Base-by-base conservation (phyloP, 2,329 filamentous ascomycete species). In the Ophiocordyceps camponoti-leonardi region DNA sequence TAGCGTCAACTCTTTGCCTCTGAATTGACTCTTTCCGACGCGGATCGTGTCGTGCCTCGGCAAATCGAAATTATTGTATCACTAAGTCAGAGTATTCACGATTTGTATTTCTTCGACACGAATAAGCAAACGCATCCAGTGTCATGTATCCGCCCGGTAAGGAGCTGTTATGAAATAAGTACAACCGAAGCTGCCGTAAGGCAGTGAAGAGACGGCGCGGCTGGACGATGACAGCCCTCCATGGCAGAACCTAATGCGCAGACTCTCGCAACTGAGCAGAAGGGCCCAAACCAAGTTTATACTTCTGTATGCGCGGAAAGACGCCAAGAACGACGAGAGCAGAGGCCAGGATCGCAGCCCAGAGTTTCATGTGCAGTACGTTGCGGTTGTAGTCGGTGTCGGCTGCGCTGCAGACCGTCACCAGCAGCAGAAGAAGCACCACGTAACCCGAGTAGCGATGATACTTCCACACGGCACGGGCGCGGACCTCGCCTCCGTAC, bases 401-500 rank as follows among this genome's bases (percentile, higher is more conserved):
- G 3, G 80, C 86, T 1, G 88, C 85, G 22, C 81, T 80, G 43
- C 73, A 67, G 37, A 94, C 73, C 0, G 88, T 92, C 11, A 75
- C 77, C 49, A 94, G 64, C 49, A 90, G 70, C 54, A 93, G 55
- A 44, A 81, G 56, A 45, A 90, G 64, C 48, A 88, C 66, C 8
- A 77, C 52, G 58, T 98, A 96, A 2, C 90, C 92, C 20, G 71
- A 73, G 45, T 74, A 65, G 28, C 90, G 77, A 61, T 96, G 92
- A 56, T 88, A 94, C 64, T 94, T 95, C 72, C 90, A 96, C 40
- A 94, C 61, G 22, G 70, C 70, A 71, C 88, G 93, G 19, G 87
- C 90, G 3, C 78, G 79, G 23, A 85, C 79, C 50, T 81, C 78
- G 46, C 85, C 79, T 6, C 88, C 88, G 54, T 90, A 93, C 1